Conservation (phyloP, 768 basidiomycete genomes). For the Podaxis rugospora region DNA sequence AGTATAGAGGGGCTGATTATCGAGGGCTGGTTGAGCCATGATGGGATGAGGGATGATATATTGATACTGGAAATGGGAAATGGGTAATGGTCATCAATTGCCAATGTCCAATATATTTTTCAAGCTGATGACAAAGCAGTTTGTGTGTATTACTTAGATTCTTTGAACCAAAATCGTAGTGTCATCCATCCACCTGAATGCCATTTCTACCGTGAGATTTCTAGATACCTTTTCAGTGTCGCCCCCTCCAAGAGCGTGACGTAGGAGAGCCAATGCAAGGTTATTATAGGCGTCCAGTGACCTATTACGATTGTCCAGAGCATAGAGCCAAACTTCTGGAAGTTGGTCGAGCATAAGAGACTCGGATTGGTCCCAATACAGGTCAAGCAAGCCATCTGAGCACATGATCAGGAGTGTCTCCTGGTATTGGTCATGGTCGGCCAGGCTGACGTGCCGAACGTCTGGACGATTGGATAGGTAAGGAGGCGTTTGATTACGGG, state of each 20-base stretch:
- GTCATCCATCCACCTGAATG: conserved; percentile 53
- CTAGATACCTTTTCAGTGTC: conserved; percentile 37
- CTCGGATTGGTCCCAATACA: conserved; percentile 28
- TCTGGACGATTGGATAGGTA: conserved; percentile 45
- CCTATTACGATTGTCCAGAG: conserved; percentile 13
- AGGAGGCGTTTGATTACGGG: conserved; percentile 47
- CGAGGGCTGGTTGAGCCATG: conserved; percentile 26
- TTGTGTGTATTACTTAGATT: conserved; percentile 16
- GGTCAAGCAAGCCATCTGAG: conserved; percentile 48
- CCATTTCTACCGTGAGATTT: conserved; percentile 45
- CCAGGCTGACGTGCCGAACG: conserved; percentile 34
- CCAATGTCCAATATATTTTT: neutral
- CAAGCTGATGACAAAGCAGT: neutral
- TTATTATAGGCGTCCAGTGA: conserved; percentile 13
- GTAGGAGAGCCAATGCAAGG: conserved; percentile 37
- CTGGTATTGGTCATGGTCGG: conserved; percentile 17
- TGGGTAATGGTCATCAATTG: neutral
- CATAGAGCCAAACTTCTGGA: conserved; percentile 32
- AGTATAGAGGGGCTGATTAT: conserved; percentile 55
- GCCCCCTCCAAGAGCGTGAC: conserved; percentile 40
- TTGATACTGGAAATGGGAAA: neutral
- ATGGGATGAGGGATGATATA: conserved; percentile 3
- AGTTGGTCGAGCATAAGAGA: conserved; percentile 24
- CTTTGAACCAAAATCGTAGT: conserved; percentile 44
- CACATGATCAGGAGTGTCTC: conserved; percentile 35